Conservation (phyloP, 176 grass and related monocot genomes). For the Themeda triandra region DNA sequence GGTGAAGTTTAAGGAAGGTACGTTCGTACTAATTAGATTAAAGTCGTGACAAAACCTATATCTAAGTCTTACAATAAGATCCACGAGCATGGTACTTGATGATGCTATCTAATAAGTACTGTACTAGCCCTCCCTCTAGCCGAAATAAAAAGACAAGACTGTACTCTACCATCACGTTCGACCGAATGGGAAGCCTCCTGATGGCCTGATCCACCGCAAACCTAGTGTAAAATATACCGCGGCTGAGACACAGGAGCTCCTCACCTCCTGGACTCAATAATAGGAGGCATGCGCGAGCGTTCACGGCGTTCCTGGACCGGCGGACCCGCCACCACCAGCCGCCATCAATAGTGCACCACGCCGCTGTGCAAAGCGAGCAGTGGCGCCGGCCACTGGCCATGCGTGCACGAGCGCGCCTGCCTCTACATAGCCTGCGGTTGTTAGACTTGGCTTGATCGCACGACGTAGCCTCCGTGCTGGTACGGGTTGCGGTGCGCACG, state of each 20-base stretch:
- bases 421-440: not conserved
- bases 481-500: not conserved
- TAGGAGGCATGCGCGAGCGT: not conserved
- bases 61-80: not conserved
- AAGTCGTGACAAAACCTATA: not conserved
- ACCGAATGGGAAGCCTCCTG: not conserved
- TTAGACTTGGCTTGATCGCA: not conserved
- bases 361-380: not conserved
- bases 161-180: not conserved
- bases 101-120: not conserved
- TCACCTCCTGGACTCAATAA: not conserved
- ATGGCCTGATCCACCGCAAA: not conserved
- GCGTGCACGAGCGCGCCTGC: slow-evolving; percentile 1
- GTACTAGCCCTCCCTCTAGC: not conserved
- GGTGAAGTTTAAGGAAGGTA: not conserved
- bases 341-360: not conserved
- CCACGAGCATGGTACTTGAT: not conserved
- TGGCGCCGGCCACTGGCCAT: slow-evolving; percentile 2
- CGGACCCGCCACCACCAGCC: not conserved
- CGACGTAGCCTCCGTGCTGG: no score
- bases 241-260: not conserved
- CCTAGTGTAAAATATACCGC: not conserved
- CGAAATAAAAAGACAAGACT: not conserved
- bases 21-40: not conserved
- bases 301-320: not conserved